Conservation (phyloP, 2,329 filamentous ascomycete species). For the Cyphellophora europaea region DNA sequence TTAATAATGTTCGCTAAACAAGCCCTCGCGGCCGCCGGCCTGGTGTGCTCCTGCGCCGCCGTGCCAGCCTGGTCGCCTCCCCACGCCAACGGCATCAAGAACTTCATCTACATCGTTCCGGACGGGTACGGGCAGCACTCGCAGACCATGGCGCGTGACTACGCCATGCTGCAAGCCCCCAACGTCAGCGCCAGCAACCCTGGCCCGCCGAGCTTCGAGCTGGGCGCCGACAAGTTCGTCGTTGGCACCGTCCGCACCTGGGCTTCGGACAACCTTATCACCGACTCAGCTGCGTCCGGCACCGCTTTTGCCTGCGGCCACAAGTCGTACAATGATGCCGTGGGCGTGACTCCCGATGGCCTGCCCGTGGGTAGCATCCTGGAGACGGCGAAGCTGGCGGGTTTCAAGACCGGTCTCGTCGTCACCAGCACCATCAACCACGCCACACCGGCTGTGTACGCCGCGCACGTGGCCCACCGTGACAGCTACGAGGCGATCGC, state of each 20-base stretch:
- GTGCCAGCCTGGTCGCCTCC: background rate
- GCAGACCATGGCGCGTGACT: background rate
- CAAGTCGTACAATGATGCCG: background rate
- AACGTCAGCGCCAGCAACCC: background rate
- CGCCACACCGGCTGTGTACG: background rate
- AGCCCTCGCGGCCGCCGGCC: background rate
- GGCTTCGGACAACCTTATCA: background rate
- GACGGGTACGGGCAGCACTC: background rate
- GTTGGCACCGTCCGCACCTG: background rate
- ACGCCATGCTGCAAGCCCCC: background rate
- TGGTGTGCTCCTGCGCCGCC: background rate
- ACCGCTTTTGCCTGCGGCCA: background rate
- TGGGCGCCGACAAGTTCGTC: background rate
- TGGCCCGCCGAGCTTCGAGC: background rate
- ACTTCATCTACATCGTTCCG: conserved; percentile 1
- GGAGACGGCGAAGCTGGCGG: background rate
- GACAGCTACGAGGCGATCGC: background rate
- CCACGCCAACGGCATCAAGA: background rate
- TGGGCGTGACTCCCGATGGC: background rate
- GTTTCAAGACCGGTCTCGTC: background rate
- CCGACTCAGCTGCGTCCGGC: background rate
- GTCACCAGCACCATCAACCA: background rate
- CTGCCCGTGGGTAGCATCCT: background rate
- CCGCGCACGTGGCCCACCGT: background rate
- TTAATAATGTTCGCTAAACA: background rate